Percentiles rank a stretch among this genome's conserved stretches.
These are phyloP conservation scores for Nakazawaea peltata DNA, from an alignment of 805 yeast species.

Conservation along the genomic window DNA sequence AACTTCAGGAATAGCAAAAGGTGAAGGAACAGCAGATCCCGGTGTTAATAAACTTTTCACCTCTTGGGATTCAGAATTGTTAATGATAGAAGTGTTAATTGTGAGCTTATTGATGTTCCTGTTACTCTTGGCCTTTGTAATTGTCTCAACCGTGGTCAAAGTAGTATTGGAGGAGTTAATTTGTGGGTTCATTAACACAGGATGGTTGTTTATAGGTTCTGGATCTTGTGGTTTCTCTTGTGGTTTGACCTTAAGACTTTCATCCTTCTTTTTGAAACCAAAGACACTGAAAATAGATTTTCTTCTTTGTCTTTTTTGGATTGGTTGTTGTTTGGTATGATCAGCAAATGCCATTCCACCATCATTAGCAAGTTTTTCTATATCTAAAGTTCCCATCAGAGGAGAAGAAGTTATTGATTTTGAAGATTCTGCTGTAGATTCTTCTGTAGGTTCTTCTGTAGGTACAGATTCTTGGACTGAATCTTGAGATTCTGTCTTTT, in stretches of 20 bases:
- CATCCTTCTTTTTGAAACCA: constrained; percentile 9
- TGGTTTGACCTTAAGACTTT: neutral
- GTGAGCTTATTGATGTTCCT: constrained; percentile 8
- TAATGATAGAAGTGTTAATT: constrained; percentile 2
- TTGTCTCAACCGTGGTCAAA: constrained; percentile 6
- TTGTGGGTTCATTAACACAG: neutral
- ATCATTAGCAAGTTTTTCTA: no score
- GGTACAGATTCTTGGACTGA: neutral
- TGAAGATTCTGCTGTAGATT: neutral
- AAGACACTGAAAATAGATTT: constrained; percentile 20
- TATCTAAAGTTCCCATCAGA: neutral
- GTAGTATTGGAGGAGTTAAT: constrained; percentile 1
- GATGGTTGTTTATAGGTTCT: neutral
- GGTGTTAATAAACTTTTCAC: neutral
- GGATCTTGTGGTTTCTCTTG: neutral
- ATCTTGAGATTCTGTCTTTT: no score
- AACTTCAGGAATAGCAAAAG: constrained; percentile 8
- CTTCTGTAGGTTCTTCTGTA: neutral
- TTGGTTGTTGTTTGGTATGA: neutral
- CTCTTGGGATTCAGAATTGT: neutral
- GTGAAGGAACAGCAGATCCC: constrained; percentile 8
- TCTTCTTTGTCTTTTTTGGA: constrained; percentile 13
- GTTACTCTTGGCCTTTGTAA: constrained; percentile 2
- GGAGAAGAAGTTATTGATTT: neutral
- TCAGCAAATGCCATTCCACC: no score